phyloP scores from a whole-genome alignment of 139 green algal genomes.

The Yamagishiella unicocca region DNA sequence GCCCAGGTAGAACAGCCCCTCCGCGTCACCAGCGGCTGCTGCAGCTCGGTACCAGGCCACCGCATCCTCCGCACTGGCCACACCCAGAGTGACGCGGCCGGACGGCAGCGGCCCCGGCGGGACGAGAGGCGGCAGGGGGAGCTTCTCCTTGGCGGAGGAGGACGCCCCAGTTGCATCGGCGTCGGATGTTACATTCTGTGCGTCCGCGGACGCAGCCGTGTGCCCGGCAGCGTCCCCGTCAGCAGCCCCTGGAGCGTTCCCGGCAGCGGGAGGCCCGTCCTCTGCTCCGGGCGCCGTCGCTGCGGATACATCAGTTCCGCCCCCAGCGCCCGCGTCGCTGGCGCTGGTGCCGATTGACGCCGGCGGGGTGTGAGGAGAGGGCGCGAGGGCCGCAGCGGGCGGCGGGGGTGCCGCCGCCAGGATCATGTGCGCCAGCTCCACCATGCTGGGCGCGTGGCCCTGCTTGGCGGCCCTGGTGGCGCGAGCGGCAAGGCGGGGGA shows the following conservation, averaged over 20 bases:
- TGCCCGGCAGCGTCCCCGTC: no score
- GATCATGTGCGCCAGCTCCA: constrained; percentile 50
- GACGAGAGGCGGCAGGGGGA: constrained; percentile 15
- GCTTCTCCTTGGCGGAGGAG: neutral
- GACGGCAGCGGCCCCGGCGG: neutral
- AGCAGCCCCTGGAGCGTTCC: neutral
- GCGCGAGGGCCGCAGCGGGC: no score
- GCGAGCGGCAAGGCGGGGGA: neutral
- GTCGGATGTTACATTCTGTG: neutral
- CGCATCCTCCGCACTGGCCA: neutral
- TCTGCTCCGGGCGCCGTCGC: no score
- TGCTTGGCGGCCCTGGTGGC: neutral
- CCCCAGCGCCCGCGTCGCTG: no score
- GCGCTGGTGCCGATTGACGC: no score
- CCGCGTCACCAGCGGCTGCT: constrained; percentile 14
- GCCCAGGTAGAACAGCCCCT: constrained; percentile 53
- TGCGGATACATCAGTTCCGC: no score
- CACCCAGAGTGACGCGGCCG: neutral
- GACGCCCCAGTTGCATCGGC: neutral
- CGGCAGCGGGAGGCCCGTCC: neutral
- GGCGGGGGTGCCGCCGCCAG: constrained; percentile 23
- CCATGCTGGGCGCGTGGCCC: constrained; percentile 27
- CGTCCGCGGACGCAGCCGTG: neutral
- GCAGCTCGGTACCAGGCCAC: constrained; percentile 41
- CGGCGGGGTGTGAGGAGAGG: no score